phyloP scores from a whole-genome alignment of 129 eudicot genomes.

The Gnaphalium uliginosum region DNA sequence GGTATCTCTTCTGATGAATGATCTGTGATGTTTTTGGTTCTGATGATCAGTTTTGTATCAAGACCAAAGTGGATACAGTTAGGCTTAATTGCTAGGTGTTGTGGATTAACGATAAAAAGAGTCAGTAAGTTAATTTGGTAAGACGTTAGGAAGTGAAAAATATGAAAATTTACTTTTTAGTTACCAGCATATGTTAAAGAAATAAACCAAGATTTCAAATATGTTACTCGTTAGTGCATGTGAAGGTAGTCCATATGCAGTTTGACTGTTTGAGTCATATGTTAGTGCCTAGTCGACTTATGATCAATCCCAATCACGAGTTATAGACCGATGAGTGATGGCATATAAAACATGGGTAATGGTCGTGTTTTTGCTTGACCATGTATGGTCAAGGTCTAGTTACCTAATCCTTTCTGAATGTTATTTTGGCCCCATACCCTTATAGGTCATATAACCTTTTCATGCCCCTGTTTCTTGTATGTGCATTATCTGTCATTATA shows the following conservation, averaged over 20 bases:
- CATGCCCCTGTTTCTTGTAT: not conserved
- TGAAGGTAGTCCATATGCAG: not conserved
- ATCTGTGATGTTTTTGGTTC: not conserved
- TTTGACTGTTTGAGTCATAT: not conserved
- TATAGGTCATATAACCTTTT: no score
- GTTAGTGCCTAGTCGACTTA: not conserved
- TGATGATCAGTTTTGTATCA: not conserved
- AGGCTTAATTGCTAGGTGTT: not conserved
- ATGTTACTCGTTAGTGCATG: not conserved
- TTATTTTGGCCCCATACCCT: not conserved
- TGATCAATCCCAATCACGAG: not conserved
- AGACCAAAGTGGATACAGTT: not conserved
- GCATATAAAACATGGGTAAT: not conserved
- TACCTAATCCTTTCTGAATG: not conserved
- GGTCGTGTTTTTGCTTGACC: not conserved
- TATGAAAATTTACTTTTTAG: not conserved
- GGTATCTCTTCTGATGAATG: not conserved
- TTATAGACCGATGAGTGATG: not conserved
- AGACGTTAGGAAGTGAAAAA: not conserved
- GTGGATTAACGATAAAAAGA: no score
- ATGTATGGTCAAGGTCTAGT: not conserved
- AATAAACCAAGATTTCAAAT: not conserved
- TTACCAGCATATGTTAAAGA: not conserved
- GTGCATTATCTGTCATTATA: not conserved
- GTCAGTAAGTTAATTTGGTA: not conserved